Conservation (phyloP, 2,329 filamentous ascomycete species). For the Colletotrichum lini region DNA sequence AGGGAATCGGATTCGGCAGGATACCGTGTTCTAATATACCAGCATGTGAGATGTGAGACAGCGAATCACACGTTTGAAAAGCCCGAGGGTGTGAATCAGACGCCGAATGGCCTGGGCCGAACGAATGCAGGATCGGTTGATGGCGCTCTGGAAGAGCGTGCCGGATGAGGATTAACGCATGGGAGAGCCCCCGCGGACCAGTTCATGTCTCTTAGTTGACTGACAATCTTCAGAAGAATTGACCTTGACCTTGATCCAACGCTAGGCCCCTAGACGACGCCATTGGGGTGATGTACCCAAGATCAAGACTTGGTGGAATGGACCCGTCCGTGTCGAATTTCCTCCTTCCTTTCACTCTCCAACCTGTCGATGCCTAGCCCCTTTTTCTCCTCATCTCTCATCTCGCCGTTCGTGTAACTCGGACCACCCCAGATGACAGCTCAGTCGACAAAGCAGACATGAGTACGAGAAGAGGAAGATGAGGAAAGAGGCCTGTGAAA, state of each 20-base stretch:
- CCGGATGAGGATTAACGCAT: constrained; percentile 30
- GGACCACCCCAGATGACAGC: background rate
- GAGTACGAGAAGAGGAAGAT: background rate
- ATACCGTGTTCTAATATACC: constrained; percentile 23
- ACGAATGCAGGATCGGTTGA: constrained; percentile 23
- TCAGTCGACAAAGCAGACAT: background rate
- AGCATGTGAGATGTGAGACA: background rate
- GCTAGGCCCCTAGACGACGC: constrained; percentile 28
- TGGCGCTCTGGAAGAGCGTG: background rate
- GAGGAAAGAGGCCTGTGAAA: background rate
- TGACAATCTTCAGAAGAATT: constrained; percentile 10
- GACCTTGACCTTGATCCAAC: constrained; percentile 14
- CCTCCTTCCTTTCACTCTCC: background rate
- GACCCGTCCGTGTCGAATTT: background rate
- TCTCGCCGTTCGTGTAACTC: background rate
- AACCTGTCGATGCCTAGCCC: background rate
- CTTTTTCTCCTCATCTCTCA: background rate
- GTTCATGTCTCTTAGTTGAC: background rate
- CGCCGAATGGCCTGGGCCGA: background rate
- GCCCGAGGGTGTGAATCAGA: background rate
- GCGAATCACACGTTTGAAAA: background rate
- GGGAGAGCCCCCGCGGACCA: background rate
- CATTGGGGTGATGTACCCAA: background rate
- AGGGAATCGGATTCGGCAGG: background rate
- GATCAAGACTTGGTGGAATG: constrained; percentile 8